Conservation (phyloP, 352 stramenopile genomes). For the Phytophthora kernoviae region DNA sequence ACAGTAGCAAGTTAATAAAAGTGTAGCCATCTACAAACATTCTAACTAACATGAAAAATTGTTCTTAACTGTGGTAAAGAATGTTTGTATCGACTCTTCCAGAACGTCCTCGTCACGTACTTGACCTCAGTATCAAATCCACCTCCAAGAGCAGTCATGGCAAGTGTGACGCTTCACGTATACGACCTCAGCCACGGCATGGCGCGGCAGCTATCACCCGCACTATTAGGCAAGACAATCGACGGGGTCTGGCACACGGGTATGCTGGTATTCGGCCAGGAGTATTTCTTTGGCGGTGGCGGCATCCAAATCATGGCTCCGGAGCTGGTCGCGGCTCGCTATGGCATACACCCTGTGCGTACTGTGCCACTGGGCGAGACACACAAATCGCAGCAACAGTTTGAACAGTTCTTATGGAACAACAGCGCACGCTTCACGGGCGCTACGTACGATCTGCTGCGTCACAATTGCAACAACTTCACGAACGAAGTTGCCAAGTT, state of each 20-base stretch:
- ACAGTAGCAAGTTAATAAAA: conserved; percentile 19
- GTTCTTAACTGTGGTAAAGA: conserved; percentile 5
- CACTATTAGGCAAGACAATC: conserved; percentile 92
- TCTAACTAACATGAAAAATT: background rate
- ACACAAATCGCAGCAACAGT: conserved; percentile 57
- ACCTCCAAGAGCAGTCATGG: conserved; percentile 18
- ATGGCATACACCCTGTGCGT: conserved; percentile 90
- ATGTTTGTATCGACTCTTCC: conserved; percentile 14
- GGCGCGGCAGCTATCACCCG: conserved; percentile 84
- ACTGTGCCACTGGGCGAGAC: conserved; percentile 84
- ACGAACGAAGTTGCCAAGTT: conserved; percentile 91
- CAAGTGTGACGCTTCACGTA: conserved; percentile 88
- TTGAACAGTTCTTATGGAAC: conserved; percentile 86
- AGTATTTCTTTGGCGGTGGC: conserved; percentile 96
- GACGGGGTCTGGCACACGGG: conserved; percentile 95
- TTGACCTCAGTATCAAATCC: conserved; percentile 20
- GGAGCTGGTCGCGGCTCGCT: conserved; percentile 71
- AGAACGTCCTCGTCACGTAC: background rate
- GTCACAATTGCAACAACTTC: conserved; percentile 98
- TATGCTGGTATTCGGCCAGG: conserved; percentile 75
- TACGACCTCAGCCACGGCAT: conserved; percentile 97
- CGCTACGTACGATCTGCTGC: conserved; percentile 93
- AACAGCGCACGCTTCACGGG: conserved; percentile 86
- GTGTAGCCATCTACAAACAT: conserved; percentile 17
- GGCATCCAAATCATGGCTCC: conserved; percentile 89